phyloP scores from a whole-genome alignment of 192 early-diverging fungal species.

The Spizellomyces sp. region DNA sequence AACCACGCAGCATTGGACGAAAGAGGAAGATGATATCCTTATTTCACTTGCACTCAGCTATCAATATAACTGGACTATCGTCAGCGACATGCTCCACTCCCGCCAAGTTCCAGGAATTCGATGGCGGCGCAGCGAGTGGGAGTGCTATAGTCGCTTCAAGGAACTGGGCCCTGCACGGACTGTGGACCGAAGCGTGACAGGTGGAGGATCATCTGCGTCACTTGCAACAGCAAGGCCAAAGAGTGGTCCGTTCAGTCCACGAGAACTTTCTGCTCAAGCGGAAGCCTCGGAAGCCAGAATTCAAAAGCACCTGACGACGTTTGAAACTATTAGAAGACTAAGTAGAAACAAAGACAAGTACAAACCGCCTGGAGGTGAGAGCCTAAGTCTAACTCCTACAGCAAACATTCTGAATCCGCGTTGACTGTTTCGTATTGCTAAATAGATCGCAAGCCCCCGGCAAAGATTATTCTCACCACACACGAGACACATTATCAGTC shows the following conservation, averaged over 20 bases:
- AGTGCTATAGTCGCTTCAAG: constrained; percentile 61
- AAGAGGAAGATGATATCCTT: constrained; percentile 52
- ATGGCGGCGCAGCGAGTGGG: constrained; percentile 61
- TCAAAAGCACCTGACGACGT: constrained; percentile 56
- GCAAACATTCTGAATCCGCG: not conserved
- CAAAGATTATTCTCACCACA: constrained; percentile 31
- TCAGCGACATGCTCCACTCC: constrained; percentile 62
- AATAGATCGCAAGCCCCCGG: constrained; percentile 21
- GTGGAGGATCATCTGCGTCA: constrained; percentile 6
- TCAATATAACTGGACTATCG: constrained; percentile 68
- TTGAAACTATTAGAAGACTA: constrained; percentile 65
- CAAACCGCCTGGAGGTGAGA: constrained; percentile 34
- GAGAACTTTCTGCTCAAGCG: constrained; percentile 22
- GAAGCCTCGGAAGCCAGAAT: constrained; percentile 26
- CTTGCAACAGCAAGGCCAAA: constrained; percentile 6
- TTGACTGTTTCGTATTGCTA: not conserved
- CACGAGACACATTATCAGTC: constrained; percentile 42
- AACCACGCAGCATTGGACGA: constrained; percentile 36
- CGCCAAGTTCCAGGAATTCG: constrained; percentile 48
- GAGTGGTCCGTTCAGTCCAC: constrained; percentile 18
- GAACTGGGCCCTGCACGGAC: not conserved
- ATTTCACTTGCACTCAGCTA: constrained; percentile 55
- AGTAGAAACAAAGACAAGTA: constrained; percentile 59
- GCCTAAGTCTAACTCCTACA: not conserved
- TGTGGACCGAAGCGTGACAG: not conserved